phyloP scores from a whole-genome alignment of 2,329 filamentous ascomycete species.

The Penicillium sp. region DNA sequence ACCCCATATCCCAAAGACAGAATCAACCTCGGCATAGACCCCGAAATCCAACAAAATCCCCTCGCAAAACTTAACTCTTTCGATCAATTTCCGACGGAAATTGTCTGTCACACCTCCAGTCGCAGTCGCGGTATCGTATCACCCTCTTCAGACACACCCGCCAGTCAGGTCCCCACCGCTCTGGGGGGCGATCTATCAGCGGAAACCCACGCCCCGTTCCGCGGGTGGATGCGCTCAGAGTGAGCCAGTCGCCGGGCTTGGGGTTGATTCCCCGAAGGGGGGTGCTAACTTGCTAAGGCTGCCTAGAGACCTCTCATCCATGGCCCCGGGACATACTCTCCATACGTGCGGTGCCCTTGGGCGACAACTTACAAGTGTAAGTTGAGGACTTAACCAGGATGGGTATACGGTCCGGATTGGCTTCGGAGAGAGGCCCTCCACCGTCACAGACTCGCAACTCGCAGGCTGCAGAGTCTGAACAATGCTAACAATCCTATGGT shows the following conservation, averaged over 20 bases:
- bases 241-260: not conserved
- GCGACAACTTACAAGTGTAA: not conserved
- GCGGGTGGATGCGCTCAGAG: constrained; percentile 14
- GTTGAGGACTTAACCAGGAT: not conserved
- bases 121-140: not conserved
- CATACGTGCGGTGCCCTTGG: constrained; percentile 2
- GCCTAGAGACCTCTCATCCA: not conserved
- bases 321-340: constrained; percentile 1
- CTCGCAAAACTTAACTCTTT: not conserved
- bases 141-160: not conserved
- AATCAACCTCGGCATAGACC: not conserved
- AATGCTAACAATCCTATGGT: too few species aligned
- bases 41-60: not conserved
- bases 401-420: not conserved
- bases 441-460: too few species aligned
- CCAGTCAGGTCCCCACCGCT: not conserved
- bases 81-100: not conserved
- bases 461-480: too few species aligned
- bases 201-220: constrained; percentile 19
- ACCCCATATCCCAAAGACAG: not conserved
- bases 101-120: not conserved
- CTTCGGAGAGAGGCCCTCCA: not conserved
- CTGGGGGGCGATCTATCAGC: constrained; percentile 21
- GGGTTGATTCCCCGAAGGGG: not conserved
- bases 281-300: not conserved